Evolutionary conservation across 2,329 filamentous ascomycete genomes (phyloP), one percentile per base, ranked within the genome.

Genomic region (Coniochaeta prunicola): DNA sequence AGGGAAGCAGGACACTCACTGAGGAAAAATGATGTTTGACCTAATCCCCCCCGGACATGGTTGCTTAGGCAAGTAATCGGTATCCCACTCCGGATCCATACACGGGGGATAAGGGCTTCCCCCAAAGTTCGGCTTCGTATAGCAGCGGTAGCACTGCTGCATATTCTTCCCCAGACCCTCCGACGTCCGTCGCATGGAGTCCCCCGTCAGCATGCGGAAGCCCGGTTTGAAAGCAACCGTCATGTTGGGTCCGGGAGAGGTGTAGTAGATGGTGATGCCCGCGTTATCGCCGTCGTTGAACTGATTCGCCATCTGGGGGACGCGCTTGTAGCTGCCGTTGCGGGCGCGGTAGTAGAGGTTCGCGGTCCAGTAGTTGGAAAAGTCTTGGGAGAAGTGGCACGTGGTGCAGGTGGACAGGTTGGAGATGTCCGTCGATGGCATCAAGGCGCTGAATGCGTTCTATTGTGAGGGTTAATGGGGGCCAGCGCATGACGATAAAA

Each of bases 131-230:
- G 21, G 24, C 26, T 33, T 21, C 7, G 50, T n/a, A 21, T 30
- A 53, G 26, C 67, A 68, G n/a, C 67, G 64, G 60, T 60, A 67
- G 61, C 75, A 77, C 34, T 75, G 73, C 60, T 75, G 66, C 42
- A 60, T 50, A 19, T 61, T 63, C 28, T 62, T 59, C 33, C 64
- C 54, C 17, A 59, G 58, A 1, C 64, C 61, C 19, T 66, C 40
- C 2, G 19, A 24, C 3, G 21, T 45, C 4, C 40, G 19, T 15
- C 40, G 60, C 24, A 61, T 59, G 21, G 72, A 69, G 53, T 79
- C 72, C 28, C 76, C 76, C 12, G 74, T 70, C 15, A 79, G 72
- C 76, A 79, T 78, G 48, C 76, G 74, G 71, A 79, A 79, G 10
- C 76, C 71, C 13, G 72, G 71, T 64, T 69, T 74, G 65, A 78